Evolutionary conservation across 108 stramenopile genomes (phyloP), one percentile per base, ranked within the genome.

Genomic region (Fragilariopsis cylindrus): DNA sequence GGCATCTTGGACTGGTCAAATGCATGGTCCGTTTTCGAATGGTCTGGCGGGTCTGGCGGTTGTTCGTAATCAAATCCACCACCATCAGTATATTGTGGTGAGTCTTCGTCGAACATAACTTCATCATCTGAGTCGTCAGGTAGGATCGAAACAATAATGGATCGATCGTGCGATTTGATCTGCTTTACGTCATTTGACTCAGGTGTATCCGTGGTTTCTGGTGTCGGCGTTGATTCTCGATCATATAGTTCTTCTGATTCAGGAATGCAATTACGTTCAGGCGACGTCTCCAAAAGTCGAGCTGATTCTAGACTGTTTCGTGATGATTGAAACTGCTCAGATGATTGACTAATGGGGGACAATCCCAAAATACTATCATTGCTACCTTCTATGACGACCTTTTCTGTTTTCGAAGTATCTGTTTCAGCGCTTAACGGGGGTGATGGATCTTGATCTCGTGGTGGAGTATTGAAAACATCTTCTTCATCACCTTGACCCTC

Each of bases 101-200:
- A 41, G 43, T 63, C 62, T 63, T 21, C n/a, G 5, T 63, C 42
- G 43, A 41, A 63, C 5, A 63, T n/a, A 12, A 47, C 46, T 15
- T 63, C 62, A 40, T 63, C 42, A 45, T 63, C 62, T 43, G 39
- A 21, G 13, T 63, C 62, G 11, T 63, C 62, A n/a, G 7, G 8
- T 43, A 63, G 40, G 62, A 63, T 63, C 62, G 62, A 4, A 45
- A 63, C 62, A 63, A 63, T 43, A 8, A 8, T n/a, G 7, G 62
- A 43, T 45, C 43, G 40, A 41, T 45, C 39, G 8, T 63, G 21
- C 9, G 41, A 9, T n/a, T 30, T 60, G 6, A 40, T 30, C 58
- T 30, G 58, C 19, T 60, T 60, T 40, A 41, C 62, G 62, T 43
- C 19, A 5, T 63, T 63, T n/a, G 62, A 63, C 62, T 7, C 40